Evolutionary conservation across 2,329 filamentous ascomycete species (phyloP).

Genomic region (Coleophoma crateriformis): DNA sequence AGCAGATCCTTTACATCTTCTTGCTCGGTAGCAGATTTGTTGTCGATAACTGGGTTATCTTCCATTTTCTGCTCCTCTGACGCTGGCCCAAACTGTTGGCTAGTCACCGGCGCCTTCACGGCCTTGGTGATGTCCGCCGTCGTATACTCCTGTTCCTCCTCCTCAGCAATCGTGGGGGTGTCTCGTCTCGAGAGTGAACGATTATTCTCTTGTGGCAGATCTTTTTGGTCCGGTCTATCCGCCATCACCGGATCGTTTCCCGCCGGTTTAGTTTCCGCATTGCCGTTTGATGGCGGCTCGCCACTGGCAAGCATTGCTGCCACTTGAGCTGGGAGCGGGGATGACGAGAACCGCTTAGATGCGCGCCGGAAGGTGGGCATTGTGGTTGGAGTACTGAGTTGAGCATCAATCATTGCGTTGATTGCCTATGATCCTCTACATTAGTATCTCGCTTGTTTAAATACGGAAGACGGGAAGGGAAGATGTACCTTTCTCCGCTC

Average conservation of each 20-base stretch:
- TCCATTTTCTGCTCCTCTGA: neutral
- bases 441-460: neutral
- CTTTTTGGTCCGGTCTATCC: neutral
- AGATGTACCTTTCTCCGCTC: conserved; percentile 17
- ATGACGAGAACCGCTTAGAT: conserved; percentile 2
- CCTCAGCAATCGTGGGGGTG: neutral
- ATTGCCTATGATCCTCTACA: conserved; percentile 11
- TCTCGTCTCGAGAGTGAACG: neutral
- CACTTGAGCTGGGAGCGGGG: conserved; percentile 3
- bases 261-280: conserved; percentile 1
- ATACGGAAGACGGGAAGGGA: neutral
- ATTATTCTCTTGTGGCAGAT: neutral
- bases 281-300: neutral
- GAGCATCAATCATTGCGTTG: conserved; percentile 20
- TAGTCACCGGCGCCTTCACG: no score
- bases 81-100: neutral
- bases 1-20: neutral
- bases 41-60: neutral
- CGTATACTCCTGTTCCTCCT: neutral
- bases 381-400: conserved; percentile 16
- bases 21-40: neutral
- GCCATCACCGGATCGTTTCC: neutral
- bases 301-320: conserved; percentile 4
- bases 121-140: no score
- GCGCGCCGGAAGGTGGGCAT: conserved; percentile 17